Conservation (phyloP, 371 early-diverging fungal species). For the Mucor indicus region DNA sequence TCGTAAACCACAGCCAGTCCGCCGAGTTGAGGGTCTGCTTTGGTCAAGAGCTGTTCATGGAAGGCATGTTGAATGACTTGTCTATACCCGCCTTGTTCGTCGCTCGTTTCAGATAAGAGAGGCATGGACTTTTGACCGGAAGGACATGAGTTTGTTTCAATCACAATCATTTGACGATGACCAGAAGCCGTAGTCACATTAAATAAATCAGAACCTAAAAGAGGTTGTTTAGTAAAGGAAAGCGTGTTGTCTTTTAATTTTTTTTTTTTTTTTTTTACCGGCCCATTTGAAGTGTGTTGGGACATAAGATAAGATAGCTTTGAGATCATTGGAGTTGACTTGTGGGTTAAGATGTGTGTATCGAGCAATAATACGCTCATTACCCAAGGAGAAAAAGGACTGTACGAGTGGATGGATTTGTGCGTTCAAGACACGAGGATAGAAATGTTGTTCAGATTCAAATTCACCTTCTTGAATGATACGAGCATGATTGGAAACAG, state of each 20-base stretch:
- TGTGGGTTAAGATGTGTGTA: constrained; percentile 90
- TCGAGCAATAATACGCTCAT: constrained; percentile 88
- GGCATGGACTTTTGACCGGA: constrained; percentile 97
- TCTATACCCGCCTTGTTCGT: constrained; percentile 76
- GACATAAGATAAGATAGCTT: constrained; percentile 64
- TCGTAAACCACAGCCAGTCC: constrained; percentile 87
- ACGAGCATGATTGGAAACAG: too few relatives aligned
- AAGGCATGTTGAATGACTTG: constrained; percentile 78
- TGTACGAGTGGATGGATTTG: constrained; percentile 87
- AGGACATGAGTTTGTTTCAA: constrained; percentile 93
- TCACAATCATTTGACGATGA: constrained; percentile 91
- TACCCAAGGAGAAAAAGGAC: constrained; percentile 84
- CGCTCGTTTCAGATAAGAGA: constrained; percentile 76
- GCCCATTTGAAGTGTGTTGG: constrained; percentile 92
- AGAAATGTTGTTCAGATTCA: constrained; percentile 86
- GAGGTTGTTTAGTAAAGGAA: too few relatives aligned
- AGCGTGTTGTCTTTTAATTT: too few relatives aligned
- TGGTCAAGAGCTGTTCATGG: constrained; percentile 63
- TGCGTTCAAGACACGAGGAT: constrained; percentile 92
- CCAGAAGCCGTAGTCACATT: constrained; percentile 87
- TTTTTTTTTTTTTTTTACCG: constrained; percentile 39
- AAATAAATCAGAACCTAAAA: constrained; percentile 81
- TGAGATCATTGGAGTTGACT: constrained; percentile 64
- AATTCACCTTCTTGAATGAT: constrained; percentile 76
- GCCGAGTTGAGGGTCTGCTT: constrained; percentile 68